These are phyloP conservation scores for Serendipita vermifera DNA, from an alignment of 768 basidiomycete genomes.

Conservation along the genomic window DNA sequence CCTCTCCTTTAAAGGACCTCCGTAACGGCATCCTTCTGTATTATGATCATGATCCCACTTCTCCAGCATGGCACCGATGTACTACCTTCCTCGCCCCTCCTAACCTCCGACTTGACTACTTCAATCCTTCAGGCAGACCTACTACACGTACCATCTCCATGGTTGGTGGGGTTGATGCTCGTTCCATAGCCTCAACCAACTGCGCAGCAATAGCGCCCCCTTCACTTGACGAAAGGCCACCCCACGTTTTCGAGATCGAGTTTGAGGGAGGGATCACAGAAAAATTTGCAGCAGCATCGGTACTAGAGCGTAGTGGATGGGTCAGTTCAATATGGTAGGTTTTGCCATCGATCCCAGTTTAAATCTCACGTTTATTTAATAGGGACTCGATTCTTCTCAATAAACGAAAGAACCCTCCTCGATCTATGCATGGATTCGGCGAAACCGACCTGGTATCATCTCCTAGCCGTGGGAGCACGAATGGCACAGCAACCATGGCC, in stretches of 20 bases:
- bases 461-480: no score
- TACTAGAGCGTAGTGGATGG: slow-evolving; percentile 57
- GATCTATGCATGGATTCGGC: no score
- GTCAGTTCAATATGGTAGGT: slow-evolving; percentile 60
- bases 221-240: neutral
- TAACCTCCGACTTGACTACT: neutral
- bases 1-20: neutral
- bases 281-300: slow-evolving; percentile 48
- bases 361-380: no score
- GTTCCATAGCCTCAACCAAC: neutral
- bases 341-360: no score
- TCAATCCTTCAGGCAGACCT: neutral
- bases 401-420: no score
- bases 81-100: neutral
- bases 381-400: no score
- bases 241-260: slow-evolving; percentile 51
- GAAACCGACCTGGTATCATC: no score
- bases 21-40: neutral
- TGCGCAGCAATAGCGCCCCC: neutral
- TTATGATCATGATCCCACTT: neutral
- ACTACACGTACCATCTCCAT: neutral
- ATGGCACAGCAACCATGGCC: no score
- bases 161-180: neutral
- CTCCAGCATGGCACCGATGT: slow-evolving; percentile 1
- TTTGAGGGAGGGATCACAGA: slow-evolving; percentile 42